A percentile compares a stretch with the other conserved stretches of the same genome.
Evolutionary conservation across 2,329 filamentous ascomycete genomes (phyloP).

Genomic region (Trichophyton rubrum): DNA sequence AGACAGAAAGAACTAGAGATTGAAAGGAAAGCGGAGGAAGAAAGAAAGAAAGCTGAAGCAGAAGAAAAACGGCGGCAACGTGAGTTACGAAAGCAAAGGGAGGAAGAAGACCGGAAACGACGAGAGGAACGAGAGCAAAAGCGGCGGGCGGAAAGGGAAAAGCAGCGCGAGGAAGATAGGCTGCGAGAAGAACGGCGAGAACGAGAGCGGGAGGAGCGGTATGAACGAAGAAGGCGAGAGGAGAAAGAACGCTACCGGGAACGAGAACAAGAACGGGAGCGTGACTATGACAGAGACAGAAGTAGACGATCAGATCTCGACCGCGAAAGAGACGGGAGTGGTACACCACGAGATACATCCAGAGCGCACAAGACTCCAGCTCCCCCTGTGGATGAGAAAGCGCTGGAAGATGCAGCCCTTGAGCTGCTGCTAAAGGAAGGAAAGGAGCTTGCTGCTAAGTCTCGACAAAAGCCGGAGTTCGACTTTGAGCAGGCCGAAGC

Average conservation of each 20-base stretch:
- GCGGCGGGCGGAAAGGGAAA: constrained; percentile 38
- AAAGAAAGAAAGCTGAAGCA: constrained; percentile 31
- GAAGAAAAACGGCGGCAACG: constrained; percentile 33
- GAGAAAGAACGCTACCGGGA: constrained; percentile 37
- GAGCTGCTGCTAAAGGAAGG: constrained; percentile 43
- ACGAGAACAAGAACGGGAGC: constrained; percentile 24
- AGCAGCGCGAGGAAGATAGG: constrained; percentile 41
- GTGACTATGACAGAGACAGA: constrained; percentile 18
- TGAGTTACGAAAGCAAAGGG: constrained; percentile 33
- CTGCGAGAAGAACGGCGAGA: constrained; percentile 41
- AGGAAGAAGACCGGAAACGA: constrained; percentile 36
- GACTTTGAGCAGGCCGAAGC: constrained; percentile 38
- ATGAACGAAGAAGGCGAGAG: constrained; percentile 32
- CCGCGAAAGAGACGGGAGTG: neutral
- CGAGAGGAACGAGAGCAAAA: constrained; percentile 40
- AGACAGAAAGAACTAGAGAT: constrained; percentile 38
- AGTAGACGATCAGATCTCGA: constrained; percentile 14
- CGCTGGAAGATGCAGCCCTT: constrained; percentile 43
- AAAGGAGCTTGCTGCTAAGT: constrained; percentile 42
- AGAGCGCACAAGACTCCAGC: neutral
- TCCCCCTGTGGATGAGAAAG: constrained; percentile 39
- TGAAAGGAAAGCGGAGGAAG: constrained; percentile 41
- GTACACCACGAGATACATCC: neutral
- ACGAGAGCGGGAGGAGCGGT: constrained; percentile 37
- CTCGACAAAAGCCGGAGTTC: constrained; percentile 38